A percentile compares a stretch with the other conserved stretches of the same genome.
These are phyloP conservation scores for Entomortierella lignicola DNA, from an alignment of 192 early-diverging fungal species.

Conservation along the genomic window DNA sequence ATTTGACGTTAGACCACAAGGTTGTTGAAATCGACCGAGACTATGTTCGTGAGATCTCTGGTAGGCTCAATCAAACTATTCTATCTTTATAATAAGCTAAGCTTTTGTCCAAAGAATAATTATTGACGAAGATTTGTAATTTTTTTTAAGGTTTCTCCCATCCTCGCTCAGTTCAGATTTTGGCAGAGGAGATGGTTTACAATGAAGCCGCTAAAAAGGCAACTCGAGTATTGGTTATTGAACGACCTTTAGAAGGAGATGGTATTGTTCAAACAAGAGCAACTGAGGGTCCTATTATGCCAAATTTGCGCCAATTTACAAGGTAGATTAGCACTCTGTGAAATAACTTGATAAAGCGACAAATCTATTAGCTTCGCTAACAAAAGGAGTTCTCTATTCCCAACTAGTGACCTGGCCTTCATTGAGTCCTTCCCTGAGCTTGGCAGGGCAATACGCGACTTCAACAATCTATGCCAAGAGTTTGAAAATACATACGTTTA, in stretches of 20 bases:
- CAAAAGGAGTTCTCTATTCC: too few relatives aligned
- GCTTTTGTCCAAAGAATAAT: too few relatives aligned
- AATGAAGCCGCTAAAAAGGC: conserved; percentile 53
- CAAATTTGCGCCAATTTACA: conserved; percentile 40
- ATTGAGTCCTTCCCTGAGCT: conserved; percentile 58
- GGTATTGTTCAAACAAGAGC: conserved; percentile 30
- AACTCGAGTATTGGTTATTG: conserved; percentile 57
- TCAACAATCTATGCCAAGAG: conserved; percentile 57
- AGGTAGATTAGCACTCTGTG: too few relatives aligned
- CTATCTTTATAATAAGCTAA: background rate
- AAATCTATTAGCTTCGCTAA: too few relatives aligned
- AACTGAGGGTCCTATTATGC: conserved; percentile 29
- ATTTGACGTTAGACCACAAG: conserved; percentile 58
- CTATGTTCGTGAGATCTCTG: conserved; percentile 57
- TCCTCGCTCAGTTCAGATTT: conserved; percentile 55
- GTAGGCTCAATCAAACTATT: conserved; percentile 33
- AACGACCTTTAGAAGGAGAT: conserved; percentile 63
- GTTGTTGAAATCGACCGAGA: conserved; percentile 60
- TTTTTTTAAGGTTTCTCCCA: conserved; percentile 54
- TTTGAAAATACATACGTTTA: conserved; percentile 67
- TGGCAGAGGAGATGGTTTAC: conserved; percentile 63
- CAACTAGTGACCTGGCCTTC: conserved; percentile 60
- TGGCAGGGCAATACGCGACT: conserved; percentile 43
- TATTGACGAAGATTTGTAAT: background rate
- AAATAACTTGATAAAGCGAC: too few relatives aligned